Percentiles rank a stretch among this genome's conserved stretches.
These are phyloP conservation scores for Fusarium sp. DNA, from an alignment of 2,329 filamentous ascomycete genomes.

Conservation along the genomic window DNA sequence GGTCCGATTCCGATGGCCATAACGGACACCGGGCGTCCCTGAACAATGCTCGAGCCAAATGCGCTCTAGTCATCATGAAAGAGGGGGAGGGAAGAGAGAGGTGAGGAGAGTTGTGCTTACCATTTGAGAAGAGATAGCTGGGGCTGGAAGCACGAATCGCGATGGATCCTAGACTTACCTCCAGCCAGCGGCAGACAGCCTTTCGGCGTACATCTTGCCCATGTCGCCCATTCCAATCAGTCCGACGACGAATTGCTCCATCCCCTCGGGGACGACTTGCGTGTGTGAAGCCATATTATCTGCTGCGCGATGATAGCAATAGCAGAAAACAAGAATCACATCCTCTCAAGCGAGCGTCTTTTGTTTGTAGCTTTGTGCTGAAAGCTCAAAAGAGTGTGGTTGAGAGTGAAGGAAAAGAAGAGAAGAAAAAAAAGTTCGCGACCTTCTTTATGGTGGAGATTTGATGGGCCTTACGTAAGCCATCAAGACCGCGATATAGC, in stretches of 20 bases:
- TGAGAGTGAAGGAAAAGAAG: conserved; percentile 27
- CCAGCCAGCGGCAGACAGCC: conserved; percentile 92
- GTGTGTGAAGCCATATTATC: conserved; percentile 48
- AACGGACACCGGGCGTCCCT: conserved; percentile 74
- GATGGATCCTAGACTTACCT: conserved; percentile 69
- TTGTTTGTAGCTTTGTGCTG: conserved; percentile 17
- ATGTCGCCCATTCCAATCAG: conserved; percentile 99
- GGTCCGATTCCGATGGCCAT: conserved; percentile 73
- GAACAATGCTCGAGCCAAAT: conserved; percentile 99
- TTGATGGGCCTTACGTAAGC: conserved; percentile 38
- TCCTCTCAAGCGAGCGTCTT: conserved; percentile 40
- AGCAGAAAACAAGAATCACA: conserved; percentile 46
- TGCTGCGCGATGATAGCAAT: conserved; percentile 41
- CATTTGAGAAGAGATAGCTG: conserved; percentile 24
- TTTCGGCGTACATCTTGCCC: conserved; percentile 97
- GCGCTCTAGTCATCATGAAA: conserved; percentile 99
- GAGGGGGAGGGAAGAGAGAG: conserved; percentile 22
- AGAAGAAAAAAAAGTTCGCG: conserved; percentile 41
- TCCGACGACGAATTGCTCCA: conserved; percentile 82
- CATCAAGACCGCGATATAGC: conserved; percentile 36
- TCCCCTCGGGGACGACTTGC: conserved; percentile 54
- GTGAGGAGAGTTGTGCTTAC: conserved; percentile 40
- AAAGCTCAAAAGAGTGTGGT: conserved; percentile 29
- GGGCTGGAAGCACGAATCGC: conserved; percentile 24
- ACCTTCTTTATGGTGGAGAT: conserved; percentile 43